These are phyloP conservation scores for Apodospora peruviana DNA, from an alignment of 495 filamentous ascomycete species.

Conservation along the genomic window DNA sequence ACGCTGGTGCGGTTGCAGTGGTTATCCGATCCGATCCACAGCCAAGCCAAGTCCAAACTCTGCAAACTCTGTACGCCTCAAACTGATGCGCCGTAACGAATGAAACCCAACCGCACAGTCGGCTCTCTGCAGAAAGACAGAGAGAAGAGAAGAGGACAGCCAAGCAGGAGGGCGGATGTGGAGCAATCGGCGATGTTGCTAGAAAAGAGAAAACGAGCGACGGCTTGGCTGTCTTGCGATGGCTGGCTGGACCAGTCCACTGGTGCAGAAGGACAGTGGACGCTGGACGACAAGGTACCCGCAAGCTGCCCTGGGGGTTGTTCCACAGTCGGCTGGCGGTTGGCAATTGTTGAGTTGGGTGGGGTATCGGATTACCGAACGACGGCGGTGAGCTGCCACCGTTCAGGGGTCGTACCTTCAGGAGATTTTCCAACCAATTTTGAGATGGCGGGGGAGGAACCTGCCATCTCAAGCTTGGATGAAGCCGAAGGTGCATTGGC, in stretches of 20 bases:
- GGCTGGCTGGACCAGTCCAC: neutral
- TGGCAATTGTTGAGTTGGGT: neutral
- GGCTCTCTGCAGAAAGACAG: neutral
- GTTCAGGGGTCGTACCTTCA: neutral
- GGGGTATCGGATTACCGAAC: neutral
- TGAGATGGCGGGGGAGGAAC: neutral
- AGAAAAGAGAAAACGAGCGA: neutral
- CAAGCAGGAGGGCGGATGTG: neutral
- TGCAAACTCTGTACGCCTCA: neutral
- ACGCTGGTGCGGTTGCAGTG: neutral
- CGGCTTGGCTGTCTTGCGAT: neutral
- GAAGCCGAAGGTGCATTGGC: neutral
- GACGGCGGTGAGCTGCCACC: too few species aligned
- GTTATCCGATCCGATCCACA: neutral
- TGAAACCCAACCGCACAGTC: neutral
- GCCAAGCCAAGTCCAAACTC: neutral
- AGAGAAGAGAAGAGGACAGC: neutral
- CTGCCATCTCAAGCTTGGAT: neutral
- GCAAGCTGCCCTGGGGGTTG: too few species aligned
- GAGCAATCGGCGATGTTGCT: neutral
- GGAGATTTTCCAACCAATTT: neutral
- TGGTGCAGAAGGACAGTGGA: neutral
- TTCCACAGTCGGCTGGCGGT: neutral
- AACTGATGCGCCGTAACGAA: constrained; percentile 1
- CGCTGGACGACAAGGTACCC: too few species aligned